Percentiles rank a stretch among this genome's conserved stretches.
Conservation (phyloP, 2,329 filamentous ascomycete species). For the Aspergillus puulaauensis region DNA sequence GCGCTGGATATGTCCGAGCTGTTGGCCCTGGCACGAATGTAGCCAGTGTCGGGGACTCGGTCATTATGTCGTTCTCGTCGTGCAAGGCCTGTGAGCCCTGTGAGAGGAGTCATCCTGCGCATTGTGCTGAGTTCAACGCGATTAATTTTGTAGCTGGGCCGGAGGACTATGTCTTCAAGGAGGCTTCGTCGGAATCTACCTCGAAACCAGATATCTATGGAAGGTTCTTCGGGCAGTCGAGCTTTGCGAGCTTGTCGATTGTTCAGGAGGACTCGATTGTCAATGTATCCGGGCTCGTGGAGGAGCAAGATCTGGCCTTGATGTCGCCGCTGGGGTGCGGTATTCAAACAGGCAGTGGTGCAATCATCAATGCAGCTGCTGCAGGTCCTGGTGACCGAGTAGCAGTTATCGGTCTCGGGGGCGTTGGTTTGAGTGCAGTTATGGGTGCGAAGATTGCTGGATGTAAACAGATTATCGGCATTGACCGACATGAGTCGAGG, state of each 20-base stretch:
- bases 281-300: slow-evolving; percentile 42
- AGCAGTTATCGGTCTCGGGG: slow-evolving; percentile 44
- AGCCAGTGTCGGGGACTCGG: slow-evolving; percentile 47
- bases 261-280: slow-evolving; percentile 42
- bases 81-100: slow-evolving; percentile 52
- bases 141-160: slow-evolving; percentile 42
- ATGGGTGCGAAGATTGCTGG: slow-evolving; percentile 50
- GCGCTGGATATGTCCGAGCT: slow-evolving; percentile 36
- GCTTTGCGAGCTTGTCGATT: slow-evolving; percentile 42
- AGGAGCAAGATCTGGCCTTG: slow-evolving; percentile 36
- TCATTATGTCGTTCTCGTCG: slow-evolving; percentile 50
- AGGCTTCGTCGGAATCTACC: background rate
- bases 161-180: slow-evolving; percentile 10
- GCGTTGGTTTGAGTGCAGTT: slow-evolving; percentile 48
- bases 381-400: background rate
- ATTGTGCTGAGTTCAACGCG: slow-evolving; percentile 50
- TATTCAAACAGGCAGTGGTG: slow-evolving; percentile 4
- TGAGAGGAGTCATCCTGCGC: slow-evolving; percentile 44
- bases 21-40: slow-evolving; percentile 43
- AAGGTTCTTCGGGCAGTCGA: slow-evolving; percentile 52
- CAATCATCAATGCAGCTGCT: slow-evolving; percentile 3
- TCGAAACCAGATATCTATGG: slow-evolving; percentile 30
- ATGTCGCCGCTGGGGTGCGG: slow-evolving; percentile 10
- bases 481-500: slow-evolving; percentile 39
- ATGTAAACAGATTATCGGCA: slow-evolving; percentile 40